Evolutionary conservation across 2,329 filamentous ascomycete species (phyloP).

Genomic region (Verticillium nonalfalfae): DNA sequence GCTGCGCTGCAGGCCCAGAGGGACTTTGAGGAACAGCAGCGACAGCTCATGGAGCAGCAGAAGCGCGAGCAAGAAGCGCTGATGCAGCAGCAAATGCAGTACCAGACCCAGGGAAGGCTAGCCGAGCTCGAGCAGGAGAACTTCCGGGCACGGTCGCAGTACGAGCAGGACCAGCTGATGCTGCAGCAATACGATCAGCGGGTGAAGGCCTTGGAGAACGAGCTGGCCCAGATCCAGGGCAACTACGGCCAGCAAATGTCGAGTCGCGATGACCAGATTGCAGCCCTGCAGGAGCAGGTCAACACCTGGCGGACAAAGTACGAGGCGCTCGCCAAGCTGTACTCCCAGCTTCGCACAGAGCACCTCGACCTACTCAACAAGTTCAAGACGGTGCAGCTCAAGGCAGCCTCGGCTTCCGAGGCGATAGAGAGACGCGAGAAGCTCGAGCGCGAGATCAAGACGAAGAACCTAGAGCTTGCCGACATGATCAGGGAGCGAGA

Average conservation of each 20-base stretch:
- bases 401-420: slow-evolving; percentile 94
- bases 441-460: slow-evolving; percentile 95
- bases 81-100: slow-evolving; percentile 79
- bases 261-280: slow-evolving; percentile 92
- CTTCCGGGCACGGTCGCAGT: slow-evolving; percentile 86
- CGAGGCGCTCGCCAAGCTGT: slow-evolving; percentile 91
- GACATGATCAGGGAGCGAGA: slow-evolving; percentile 98
- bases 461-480: slow-evolving; percentile 96
- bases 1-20: slow-evolving; percentile 78
- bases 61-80: slow-evolving; percentile 86
- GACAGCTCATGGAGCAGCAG: slow-evolving; percentile 81
- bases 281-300: slow-evolving; percentile 88
- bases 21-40: slow-evolving; percentile 96
- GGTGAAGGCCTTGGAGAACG: slow-evolving; percentile 86
- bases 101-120: slow-evolving; percentile 92
- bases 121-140: slow-evolving; percentile 95
- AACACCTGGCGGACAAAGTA: slow-evolving; percentile 98
- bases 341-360: slow-evolving; percentile 91
- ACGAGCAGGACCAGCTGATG: slow-evolving; percentile 95
- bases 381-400: slow-evolving; percentile 92
- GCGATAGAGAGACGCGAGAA: slow-evolving; percentile 93
- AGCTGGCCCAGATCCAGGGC: slow-evolving; percentile 73
- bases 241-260: slow-evolving; percentile 79
- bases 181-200: slow-evolving; percentile 93
- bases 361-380: slow-evolving; percentile 93